phyloP scores from a whole-genome alignment of 176 grass and related monocot species.

The Lolium multiflorum region DNA sequence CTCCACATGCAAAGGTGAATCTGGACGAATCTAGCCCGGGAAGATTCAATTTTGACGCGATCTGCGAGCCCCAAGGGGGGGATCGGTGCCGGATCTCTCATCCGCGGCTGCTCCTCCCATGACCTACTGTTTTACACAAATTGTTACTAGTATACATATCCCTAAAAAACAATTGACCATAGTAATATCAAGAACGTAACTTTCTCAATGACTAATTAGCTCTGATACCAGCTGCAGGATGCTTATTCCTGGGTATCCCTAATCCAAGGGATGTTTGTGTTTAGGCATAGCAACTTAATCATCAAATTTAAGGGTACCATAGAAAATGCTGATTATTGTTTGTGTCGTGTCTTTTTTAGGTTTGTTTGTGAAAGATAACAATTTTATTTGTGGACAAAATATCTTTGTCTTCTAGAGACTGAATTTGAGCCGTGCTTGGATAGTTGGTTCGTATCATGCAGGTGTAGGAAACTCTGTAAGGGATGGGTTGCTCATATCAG shows the following conservation, averaged over 20 bases:
- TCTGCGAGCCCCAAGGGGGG: slow-evolving; percentile 16
- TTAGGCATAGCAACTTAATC: neutral
- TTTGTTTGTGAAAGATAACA: neutral
- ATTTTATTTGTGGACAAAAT: neutral
- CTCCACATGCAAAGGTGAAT: slow-evolving; percentile 88
- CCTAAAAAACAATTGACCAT: neutral
- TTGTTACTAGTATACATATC: neutral
- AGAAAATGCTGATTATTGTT: neutral
- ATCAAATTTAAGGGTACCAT: slow-evolving; percentile 13
- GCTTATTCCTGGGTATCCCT: neutral
- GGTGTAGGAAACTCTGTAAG: neutral
- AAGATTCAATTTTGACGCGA: neutral
- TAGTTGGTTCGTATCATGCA: neutral
- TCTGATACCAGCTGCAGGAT: neutral
- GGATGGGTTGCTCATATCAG: neutral
- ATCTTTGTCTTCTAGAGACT: neutral
- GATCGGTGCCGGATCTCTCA: slow-evolving; percentile 32
- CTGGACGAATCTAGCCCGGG: slow-evolving; percentile 12
- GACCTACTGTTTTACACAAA: neutral
- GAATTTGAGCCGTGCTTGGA: neutral
- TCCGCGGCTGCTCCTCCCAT: neutral
- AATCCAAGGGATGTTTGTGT: neutral
- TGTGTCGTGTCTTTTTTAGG: neutral
- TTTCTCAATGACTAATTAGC: slow-evolving; percentile 1
- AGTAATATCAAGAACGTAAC: neutral